Conservation (phyloP, 2,329 filamentous ascomycete species). For the Cladosporium sp. region DNA sequence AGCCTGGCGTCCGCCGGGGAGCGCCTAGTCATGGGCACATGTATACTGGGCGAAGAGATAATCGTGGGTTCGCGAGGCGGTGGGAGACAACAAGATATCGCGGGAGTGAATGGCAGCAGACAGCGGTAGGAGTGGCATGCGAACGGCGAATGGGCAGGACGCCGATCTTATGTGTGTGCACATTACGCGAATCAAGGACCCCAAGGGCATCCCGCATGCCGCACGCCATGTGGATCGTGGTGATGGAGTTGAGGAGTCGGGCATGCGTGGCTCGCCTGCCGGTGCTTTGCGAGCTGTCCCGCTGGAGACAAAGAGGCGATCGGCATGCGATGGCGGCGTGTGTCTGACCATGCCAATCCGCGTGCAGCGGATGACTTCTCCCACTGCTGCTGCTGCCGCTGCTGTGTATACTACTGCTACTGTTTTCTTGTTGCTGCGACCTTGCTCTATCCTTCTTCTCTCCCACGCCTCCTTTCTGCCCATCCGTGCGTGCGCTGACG, state of each 20-base stretch:
- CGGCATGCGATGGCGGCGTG: neutral
- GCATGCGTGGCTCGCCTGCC: neutral
- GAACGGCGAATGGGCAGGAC: neutral
- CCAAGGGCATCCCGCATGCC: neutral
- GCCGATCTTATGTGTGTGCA: neutral
- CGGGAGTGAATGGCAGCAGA: too few species aligned
- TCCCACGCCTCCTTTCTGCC: too few species aligned
- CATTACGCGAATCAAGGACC: neutral
- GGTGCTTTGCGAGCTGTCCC: neutral
- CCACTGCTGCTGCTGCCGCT: neutral
- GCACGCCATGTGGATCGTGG: neutral
- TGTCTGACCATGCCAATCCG: neutral
- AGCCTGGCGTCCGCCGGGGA: neutral
- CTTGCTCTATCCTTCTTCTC: too few species aligned
- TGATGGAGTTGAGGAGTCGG: neutral
- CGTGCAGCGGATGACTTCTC: neutral
- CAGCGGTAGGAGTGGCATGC: too few species aligned
- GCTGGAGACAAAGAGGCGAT: neutral
- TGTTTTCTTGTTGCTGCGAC: neutral
- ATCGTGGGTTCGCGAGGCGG: neutral
- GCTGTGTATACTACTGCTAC: neutral
- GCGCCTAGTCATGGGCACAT: neutral
- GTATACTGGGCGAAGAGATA: neutral
- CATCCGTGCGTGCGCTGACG: too few species aligned
- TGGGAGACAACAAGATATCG: neutral